Evolutionary conservation across 345 rosid genomes (phyloP).

Genomic region (Garcia nutans): DNA sequence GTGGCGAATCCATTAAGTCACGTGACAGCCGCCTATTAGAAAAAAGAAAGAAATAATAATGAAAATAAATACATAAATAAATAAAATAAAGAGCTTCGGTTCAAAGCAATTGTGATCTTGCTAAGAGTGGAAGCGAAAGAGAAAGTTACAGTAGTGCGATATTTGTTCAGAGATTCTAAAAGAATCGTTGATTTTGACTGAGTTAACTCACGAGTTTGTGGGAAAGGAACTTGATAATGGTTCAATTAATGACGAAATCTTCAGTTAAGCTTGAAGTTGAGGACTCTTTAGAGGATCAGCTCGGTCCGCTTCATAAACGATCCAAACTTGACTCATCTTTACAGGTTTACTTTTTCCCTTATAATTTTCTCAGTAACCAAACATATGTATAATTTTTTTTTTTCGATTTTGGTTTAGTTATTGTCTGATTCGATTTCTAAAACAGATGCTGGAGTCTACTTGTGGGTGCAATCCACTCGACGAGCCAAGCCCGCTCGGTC

Average conservation of each 20-base stretch:
- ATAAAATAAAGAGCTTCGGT: neutral
- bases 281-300: slow-evolving; percentile 31
- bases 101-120: neutral
- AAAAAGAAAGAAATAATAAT: no score
- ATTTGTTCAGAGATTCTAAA: neutral
- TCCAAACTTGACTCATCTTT: slow-evolving; percentile 30
- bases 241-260: slow-evolving; percentile 43
- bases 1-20: slow-evolving; percentile 5
- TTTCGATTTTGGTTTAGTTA: neutral
- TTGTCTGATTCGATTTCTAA: neutral
- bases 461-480: slow-evolving; percentile 63
- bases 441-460: neutral
- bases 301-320: slow-evolving; percentile 40
- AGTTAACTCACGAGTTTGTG: no score
- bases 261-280: slow-evolving; percentile 41
- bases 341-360: slow-evolving; percentile 27
- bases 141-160: no score
- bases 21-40: no score
- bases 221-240: slow-evolving; percentile 29
- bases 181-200: no score
- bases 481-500: slow-evolving; percentile 93
- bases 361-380: neutral
- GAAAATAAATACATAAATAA: neutral
- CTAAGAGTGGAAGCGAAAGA: neutral
- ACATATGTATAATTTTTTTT: neutral